phyloP scores from a whole-genome alignment of 805 yeast genomes.

The Vanderwaltozyma verrucispora region DNA sequence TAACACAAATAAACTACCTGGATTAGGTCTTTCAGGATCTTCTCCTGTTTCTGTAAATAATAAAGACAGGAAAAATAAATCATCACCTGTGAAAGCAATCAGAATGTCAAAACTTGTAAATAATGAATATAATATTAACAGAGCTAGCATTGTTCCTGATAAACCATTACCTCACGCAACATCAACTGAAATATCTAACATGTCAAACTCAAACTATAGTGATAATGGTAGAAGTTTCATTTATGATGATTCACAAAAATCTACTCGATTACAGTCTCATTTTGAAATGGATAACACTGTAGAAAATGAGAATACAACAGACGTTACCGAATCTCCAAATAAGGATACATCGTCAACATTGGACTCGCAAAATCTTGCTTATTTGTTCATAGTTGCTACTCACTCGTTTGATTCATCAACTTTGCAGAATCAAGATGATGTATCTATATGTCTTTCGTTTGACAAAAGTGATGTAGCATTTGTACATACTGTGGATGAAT shows the following conservation, averaged over 20 bases:
- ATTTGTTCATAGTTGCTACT: conserved; percentile 45
- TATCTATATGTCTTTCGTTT: conserved; percentile 65
- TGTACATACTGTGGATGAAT: conserved; percentile 66
- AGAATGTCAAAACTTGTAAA: conserved; percentile 9
- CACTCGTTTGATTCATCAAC: conserved; percentile 51
- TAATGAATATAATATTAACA: background rate
- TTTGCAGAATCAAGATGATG: conserved; percentile 53
- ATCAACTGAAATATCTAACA: too few species aligned
- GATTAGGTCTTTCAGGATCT: background rate
- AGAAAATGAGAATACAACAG: too few species aligned
- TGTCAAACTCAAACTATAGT: too few species aligned
- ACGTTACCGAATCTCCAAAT: too few species aligned
- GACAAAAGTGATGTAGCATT: conserved; percentile 61
- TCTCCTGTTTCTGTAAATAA: background rate
- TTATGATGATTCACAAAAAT: too few species aligned
- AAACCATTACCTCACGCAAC: background rate
- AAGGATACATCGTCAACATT: background rate
- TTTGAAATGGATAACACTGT: background rate
- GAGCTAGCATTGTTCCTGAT: background rate
- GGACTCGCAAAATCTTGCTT: conserved; percentile 31
- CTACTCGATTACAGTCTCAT: too few species aligned
- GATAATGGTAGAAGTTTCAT: too few species aligned
- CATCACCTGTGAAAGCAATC: conserved; percentile 14
- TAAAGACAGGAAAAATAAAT: background rate
- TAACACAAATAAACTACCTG: background rate